Evolutionary conservation across 2,329 filamentous ascomycete species (phyloP).

Genomic region (Calonectria crousiana): DNA sequence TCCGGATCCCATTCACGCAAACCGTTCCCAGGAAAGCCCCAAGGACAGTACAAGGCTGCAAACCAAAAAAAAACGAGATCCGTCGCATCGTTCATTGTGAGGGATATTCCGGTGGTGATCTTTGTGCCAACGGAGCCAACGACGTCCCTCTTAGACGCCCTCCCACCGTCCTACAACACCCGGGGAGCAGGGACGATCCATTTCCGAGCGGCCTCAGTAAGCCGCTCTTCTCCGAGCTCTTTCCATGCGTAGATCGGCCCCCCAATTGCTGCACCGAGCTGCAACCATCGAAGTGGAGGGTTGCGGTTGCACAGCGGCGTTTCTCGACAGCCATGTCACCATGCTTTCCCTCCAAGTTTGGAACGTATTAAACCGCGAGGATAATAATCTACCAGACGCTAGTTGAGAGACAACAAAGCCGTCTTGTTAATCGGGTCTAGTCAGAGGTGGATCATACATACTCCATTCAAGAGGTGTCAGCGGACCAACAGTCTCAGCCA

Average conservation of each 20-base stretch:
- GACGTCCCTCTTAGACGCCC: background rate
- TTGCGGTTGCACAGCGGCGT: conserved; percentile 17
- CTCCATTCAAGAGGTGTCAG: conserved; percentile 17
- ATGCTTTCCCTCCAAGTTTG: conserved; percentile 7
- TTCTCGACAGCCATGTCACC: conserved; percentile 15
- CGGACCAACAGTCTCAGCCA: conserved; percentile 10
- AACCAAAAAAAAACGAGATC: background rate
- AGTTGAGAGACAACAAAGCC: background rate
- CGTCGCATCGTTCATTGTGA: background rate
- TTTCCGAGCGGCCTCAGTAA: background rate
- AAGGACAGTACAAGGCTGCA: background rate
- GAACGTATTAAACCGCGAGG: background rate
- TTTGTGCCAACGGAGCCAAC: background rate
- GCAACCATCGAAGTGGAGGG: conserved; percentile 9
- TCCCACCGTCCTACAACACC: background rate
- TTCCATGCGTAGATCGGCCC: conserved; percentile 1
- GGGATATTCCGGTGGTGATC: conserved; percentile 25
- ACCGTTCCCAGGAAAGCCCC: background rate
- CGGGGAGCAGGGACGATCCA: background rate
- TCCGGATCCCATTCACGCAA: background rate
- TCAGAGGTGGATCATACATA: conserved; percentile 15
- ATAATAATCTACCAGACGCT: background rate
- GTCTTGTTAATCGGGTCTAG: background rate
- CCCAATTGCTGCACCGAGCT: conserved; percentile 3
- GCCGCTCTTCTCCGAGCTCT: conserved; percentile 18